Evolutionary conservation across 345 rosid genomes (phyloP).

Genomic region (Kernera saxatilis): DNA sequence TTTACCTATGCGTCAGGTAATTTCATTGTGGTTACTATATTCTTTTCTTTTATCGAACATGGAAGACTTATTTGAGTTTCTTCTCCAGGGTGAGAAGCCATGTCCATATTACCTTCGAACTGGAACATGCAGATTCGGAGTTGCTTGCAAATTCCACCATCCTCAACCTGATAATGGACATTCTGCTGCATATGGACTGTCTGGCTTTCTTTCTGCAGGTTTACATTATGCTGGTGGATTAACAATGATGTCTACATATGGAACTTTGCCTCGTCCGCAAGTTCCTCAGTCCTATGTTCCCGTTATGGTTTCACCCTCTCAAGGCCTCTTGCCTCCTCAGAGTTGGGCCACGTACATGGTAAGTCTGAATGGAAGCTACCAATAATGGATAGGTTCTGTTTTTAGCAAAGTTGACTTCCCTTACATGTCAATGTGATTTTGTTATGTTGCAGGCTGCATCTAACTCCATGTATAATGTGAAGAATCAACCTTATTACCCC

Average conservation of each 20-base stretch:
- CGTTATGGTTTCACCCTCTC: constrained; percentile 59
- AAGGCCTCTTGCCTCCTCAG: constrained; percentile 48
- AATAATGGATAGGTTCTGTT: background rate
- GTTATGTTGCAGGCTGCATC: constrained; percentile 39
- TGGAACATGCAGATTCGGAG: constrained; percentile 73
- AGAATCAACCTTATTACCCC: constrained; percentile 42
- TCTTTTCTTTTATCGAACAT: background rate
- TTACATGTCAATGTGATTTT: background rate
- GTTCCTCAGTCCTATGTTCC: constrained; percentile 53
- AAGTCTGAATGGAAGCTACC: constrained; percentile 12
- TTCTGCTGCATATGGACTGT: constrained; percentile 36
- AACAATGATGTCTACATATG: constrained; percentile 57
- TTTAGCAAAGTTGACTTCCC: background rate
- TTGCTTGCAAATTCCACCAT: constrained; percentile 80
- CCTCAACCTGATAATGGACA: constrained; percentile 63
- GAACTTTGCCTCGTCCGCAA: constrained; percentile 48
- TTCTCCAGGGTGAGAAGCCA: constrained; percentile 61
- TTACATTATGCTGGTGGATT: constrained; percentile 50
- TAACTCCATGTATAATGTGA: constrained; percentile 38
- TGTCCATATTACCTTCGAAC: constrained; percentile 70
- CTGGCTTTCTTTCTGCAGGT: constrained; percentile 49
- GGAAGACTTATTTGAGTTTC: constrained; percentile 6
- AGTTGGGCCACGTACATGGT: constrained; percentile 74
- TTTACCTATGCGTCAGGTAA: constrained; percentile 80
- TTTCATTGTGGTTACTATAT: background rate